Evolutionary conservation across 192 early-diverging fungal genomes (phyloP), one percentile per base, ranked within the genome.

Genomic region (Backusella psychrophila): DNA sequence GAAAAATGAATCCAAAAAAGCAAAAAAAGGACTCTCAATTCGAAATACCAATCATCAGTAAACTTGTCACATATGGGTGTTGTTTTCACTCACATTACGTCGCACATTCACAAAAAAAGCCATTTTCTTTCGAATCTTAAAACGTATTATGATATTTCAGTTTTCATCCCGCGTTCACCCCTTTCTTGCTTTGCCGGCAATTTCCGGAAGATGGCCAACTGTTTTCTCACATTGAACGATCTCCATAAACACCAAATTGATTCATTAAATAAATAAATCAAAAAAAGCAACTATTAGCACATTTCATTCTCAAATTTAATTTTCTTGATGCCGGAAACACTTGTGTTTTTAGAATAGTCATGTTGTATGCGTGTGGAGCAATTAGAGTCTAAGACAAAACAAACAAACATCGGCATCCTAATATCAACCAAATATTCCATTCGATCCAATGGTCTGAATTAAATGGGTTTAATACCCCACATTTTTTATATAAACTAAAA

Each of bases 261-360:
- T 29, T 29, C 26, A 63, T 12, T 29, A 63, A 14, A 2, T 29
- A 26, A 63, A 26, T 63, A 29, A 12, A 63, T 63, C 4, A 29
- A 63, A 63, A 49, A n/a, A n/a, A 49, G 46, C 3, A 63, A 63
- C 29, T 29, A 63, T 29, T 29, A 4, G 26, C 53, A 56, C 8
- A n/a, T 23, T 56, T 8, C 19, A 4, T 26, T 26, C 29, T 59
- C 23, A 26, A 26, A 26, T 26, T 59, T 59, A 59, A 26, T 59
- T 59, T 59, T 21, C 3, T 26, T 59, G 9, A 19, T 29, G 23
- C 12, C 56, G 56, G 56, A 63, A 63, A 63, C 56, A 63, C 21
- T 63, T 63, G 56, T 63, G 56, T 63, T 63, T 63, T 63, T 63
- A 63, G 56, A 63, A 63, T 63, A 63, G 56, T 63, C 56, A 63